phyloP scores from a whole-genome alignment of 2,329 filamentous ascomycete species.

The Chaetomium sp. region DNA sequence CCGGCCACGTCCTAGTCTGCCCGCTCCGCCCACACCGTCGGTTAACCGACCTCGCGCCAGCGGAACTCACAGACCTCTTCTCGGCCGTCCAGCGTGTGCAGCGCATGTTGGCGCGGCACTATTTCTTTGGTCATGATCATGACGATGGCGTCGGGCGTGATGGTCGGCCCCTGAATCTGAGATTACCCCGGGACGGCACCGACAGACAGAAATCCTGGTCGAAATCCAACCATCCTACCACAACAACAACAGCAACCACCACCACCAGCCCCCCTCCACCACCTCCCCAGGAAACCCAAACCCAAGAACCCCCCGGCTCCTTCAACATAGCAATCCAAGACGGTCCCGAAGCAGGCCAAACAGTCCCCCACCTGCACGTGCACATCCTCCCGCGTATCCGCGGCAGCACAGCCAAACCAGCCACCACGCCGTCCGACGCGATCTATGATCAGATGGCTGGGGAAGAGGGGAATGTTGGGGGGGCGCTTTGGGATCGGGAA shows the following conservation, averaged over 20 bases:
- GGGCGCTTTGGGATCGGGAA: slow-evolving; percentile 53
- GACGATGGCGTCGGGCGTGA: too few relatives aligned
- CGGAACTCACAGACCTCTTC: slow-evolving; percentile 78
- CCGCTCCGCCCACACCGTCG: slow-evolving; percentile 63
- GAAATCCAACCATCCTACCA: background rate
- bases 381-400: slow-evolving; percentile 75
- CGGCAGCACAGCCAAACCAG: slow-evolving; percentile 42
- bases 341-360: slow-evolving; percentile 83
- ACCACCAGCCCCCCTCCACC: slow-evolving; percentile 7
- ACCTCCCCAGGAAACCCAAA: slow-evolving; percentile 11
- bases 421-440: slow-evolving; percentile 52
- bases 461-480: slow-evolving; percentile 77
- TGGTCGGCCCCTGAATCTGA: too few relatives aligned
- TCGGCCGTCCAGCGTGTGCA: slow-evolving; percentile 77
- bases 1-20: slow-evolving; percentile 88
- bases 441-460: slow-evolving; percentile 79
- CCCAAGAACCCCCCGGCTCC: slow-evolving; percentile 44
- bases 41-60: slow-evolving; percentile 63
- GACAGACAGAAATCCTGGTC: too few relatives aligned
- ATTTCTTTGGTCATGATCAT: slow-evolving; percentile 35
- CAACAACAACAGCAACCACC: slow-evolving; percentile 38
- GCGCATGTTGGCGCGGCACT: slow-evolving; percentile 59
- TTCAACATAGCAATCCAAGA: slow-evolving; percentile 97
- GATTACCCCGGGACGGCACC: too few relatives aligned
- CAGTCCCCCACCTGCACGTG: slow-evolving; percentile 86